A percentile compares a stretch with the other conserved stretches of the same genome.
These are phyloP conservation scores for Juglanconis oblonga DNA, from an alignment of 2,329 filamentous ascomycete genomes.

Conservation along the genomic window DNA sequence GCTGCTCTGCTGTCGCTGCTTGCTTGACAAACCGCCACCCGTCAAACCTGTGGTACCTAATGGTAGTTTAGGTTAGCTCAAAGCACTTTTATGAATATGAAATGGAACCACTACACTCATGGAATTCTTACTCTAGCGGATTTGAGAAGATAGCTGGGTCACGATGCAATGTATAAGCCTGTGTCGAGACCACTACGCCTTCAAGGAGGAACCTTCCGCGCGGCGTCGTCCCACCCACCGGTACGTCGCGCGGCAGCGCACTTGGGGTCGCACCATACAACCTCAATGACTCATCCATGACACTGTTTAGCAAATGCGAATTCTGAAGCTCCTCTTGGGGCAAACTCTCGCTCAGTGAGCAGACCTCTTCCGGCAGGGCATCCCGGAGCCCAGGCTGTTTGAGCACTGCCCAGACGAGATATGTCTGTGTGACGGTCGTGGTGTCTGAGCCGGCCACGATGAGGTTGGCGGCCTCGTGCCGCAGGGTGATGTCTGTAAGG, in stretches of 20 bases:
- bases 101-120: background rate
- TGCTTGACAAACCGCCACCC: constrained; percentile 31
- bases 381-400: constrained; percentile 14
- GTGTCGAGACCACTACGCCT: constrained; percentile 29
- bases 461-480: constrained; percentile 31
- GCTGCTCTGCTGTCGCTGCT: constrained; percentile 30
- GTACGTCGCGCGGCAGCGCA: constrained; percentile 26
- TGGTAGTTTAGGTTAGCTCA: background rate
- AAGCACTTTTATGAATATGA: too few relatives aligned
- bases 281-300: constrained; percentile 32
- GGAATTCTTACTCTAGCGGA: background rate
- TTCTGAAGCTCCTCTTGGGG: constrained; percentile 25
- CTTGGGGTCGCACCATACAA: constrained; percentile 30
- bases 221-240: constrained; percentile 26
- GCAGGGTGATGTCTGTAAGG: constrained; percentile 25
- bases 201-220: constrained; percentile 29
- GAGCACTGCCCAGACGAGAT: constrained; percentile 29
- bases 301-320: constrained; percentile 29
- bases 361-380: constrained; percentile 23
- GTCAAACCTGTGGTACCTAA: constrained; percentile 19
- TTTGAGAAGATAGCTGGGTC: background rate
- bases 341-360: constrained; percentile 20
- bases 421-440: constrained; percentile 37
- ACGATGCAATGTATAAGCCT: constrained; percentile 35
- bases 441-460: constrained; percentile 41